Conservation (phyloP, 2,329 filamentous ascomycete species). For the Aspergillus felis region DNA sequence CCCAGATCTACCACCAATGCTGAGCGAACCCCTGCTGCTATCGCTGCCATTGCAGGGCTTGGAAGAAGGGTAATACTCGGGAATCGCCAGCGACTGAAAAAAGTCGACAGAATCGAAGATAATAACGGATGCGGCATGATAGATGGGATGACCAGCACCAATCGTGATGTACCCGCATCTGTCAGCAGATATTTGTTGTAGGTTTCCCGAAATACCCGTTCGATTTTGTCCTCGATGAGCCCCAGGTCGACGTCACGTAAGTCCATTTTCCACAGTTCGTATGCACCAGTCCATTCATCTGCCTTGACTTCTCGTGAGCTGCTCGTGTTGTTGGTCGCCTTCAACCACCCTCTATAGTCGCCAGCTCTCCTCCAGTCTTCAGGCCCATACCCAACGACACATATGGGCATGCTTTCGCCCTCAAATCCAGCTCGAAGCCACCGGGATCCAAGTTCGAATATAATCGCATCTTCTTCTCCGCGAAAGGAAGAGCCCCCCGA, state of each 20-base stretch:
- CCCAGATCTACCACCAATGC: slow-evolving; percentile 85
- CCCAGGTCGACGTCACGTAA: slow-evolving; percentile 69
- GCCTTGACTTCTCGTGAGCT: slow-evolving; percentile 22
- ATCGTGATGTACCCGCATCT: slow-evolving; percentile 63
- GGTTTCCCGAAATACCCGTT: slow-evolving; percentile 73
- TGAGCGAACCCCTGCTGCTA: slow-evolving; percentile 80
- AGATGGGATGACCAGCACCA: slow-evolving; percentile 73
- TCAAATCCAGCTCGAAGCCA: slow-evolving; percentile 80
- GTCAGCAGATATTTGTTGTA: slow-evolving; percentile 69
- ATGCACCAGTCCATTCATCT: slow-evolving; percentile 43
- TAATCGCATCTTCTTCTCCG: slow-evolving; percentile 76
- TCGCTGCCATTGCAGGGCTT: slow-evolving; percentile 66
- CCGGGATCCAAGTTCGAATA: slow-evolving; percentile 79
- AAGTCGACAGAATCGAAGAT: slow-evolving; percentile 67
- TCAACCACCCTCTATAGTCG: slow-evolving; percentile 71
- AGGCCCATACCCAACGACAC: slow-evolving; percentile 68
- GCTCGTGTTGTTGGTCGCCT: slow-evolving; percentile 47
- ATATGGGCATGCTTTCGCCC: slow-evolving; percentile 71
- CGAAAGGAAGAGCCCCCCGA: slow-evolving; percentile 57
- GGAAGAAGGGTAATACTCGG: slow-evolving; percentile 79
- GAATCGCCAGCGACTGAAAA: slow-evolving; percentile 77
- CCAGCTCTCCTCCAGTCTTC: slow-evolving; percentile 73
- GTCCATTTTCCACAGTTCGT: slow-evolving; percentile 77
- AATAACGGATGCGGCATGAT: slow-evolving; percentile 73
- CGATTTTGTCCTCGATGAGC: slow-evolving; percentile 80